Conservation (phyloP, 2,329 filamentous ascomycete species). For the Coniochaeta sp. region DNA sequence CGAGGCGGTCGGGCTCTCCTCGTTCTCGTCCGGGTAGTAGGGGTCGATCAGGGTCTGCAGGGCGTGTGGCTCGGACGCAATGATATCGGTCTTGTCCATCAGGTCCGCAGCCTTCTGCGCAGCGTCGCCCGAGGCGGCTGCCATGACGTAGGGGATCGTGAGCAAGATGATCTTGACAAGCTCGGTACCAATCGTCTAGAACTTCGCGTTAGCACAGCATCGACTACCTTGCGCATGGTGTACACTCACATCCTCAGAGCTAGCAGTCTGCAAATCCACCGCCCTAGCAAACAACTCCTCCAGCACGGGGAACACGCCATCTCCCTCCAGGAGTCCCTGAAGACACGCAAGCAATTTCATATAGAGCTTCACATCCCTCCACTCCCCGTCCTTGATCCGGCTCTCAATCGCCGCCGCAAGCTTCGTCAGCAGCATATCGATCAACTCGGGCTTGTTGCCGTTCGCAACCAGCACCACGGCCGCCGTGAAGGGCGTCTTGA, state of each 20-base stretch:
- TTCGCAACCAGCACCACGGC: constrained; percentile 77
- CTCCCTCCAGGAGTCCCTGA: constrained; percentile 71
- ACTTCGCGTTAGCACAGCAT: background rate
- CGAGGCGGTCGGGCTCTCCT: constrained; percentile 56
- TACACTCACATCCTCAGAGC: constrained; percentile 76
- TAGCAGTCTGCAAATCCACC: constrained; percentile 88
- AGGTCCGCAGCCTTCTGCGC: constrained; percentile 69
- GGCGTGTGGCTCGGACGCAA: constrained; percentile 79
- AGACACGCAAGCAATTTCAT: constrained; percentile 86
- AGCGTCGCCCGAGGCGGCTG: constrained; percentile 61
- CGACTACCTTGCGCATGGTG: background rate
- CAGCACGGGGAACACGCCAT: constrained; percentile 77
- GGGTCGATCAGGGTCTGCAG: constrained; percentile 83
- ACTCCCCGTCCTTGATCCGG: constrained; percentile 65
- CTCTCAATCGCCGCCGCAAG: constrained; percentile 56
- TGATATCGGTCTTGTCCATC: constrained; percentile 91
- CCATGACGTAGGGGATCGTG: constrained; percentile 85
- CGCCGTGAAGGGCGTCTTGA: constrained; percentile 95
- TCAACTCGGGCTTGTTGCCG: constrained; percentile 66
- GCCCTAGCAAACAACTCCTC: constrained; percentile 87
- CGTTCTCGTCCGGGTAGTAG: constrained; percentile 59
- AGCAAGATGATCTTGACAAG: constrained; percentile 94
- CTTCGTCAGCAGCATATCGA: constrained; percentile 61
- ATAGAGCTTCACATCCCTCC: constrained; percentile 86
- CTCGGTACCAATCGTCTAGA: constrained; percentile 65